Conservation (phyloP, 2,329 filamentous ascomycete species). For the Ascochyta koolunga region DNA sequence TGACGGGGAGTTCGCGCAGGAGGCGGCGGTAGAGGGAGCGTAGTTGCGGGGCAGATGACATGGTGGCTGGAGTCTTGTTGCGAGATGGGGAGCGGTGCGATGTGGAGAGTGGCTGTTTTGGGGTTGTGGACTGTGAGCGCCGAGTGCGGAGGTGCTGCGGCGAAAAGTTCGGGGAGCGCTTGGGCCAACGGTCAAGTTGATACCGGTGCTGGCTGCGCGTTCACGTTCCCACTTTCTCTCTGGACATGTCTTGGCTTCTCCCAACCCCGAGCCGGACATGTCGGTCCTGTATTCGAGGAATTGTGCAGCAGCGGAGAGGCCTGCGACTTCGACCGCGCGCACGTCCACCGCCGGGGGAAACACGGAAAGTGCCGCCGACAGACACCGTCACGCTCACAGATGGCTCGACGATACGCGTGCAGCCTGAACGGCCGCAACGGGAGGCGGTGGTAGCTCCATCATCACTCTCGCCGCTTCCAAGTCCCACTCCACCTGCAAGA, state of each 20-base stretch:
- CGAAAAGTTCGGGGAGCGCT: conserved; percentile 16
- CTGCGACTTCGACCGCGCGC: conserved; percentile 9
- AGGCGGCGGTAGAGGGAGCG: conserved; percentile 86
- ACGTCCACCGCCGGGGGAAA: neutral
- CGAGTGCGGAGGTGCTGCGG: conserved; percentile 9
- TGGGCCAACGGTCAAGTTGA: neutral
- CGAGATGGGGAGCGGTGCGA: neutral
- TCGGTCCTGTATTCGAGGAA: neutral
- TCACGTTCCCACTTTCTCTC: no score
- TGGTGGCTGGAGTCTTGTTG: conserved; percentile 17
- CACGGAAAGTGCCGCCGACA: neutral
- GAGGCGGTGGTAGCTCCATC: neutral
- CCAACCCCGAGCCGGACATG: conserved; percentile 5
- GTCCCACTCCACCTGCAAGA: neutral
- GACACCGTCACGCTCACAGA: conserved; percentile 14
- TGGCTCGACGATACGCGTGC: conserved; percentile 9
- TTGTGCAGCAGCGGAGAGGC: neutral
- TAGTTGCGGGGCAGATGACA: conserved; percentile 56
- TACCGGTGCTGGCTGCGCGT: neutral
- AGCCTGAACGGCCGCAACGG: neutral
- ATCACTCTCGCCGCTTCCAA: neutral
- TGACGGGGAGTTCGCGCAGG: conserved; percentile 81
- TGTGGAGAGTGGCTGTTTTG: neutral
- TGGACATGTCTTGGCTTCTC: conserved; percentile 1
- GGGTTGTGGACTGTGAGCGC: neutral